These are phyloP conservation scores for Ammopiptanthus mongolicus DNA, from an alignment of 306 rosid genomes.

Conservation along the genomic window DNA sequence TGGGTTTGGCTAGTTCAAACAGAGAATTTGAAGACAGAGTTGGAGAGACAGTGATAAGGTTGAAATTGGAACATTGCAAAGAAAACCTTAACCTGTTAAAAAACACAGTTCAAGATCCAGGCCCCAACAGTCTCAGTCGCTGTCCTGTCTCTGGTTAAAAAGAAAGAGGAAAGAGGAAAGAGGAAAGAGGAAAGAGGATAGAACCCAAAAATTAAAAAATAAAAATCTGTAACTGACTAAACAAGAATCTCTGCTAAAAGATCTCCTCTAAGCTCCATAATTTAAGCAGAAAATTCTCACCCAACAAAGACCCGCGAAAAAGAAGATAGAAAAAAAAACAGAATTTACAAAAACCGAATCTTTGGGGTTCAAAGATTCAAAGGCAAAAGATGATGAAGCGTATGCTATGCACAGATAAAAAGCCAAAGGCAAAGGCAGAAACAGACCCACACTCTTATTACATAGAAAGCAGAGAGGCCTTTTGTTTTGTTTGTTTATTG, in stretches of 20 bases:
- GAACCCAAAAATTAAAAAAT: not conserved
- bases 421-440: not conserved
- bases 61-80: slow-evolving; percentile 7
- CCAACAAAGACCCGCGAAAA: not conserved
- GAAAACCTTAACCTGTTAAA: not conserved
- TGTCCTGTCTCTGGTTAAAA: slow-evolving; percentile 16
- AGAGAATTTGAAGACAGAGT: slow-evolving; percentile 12
- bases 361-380: slow-evolving; percentile 27
- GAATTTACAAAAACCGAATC: not conserved
- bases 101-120: slow-evolving; percentile 33
- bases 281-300: slow-evolving; percentile 1
- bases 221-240: slow-evolving; percentile 22
- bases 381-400: not conserved
- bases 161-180: not conserved
- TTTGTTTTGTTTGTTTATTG: slow-evolving; percentile 12
- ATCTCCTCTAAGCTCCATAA: slow-evolving; percentile 20
- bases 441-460: slow-evolving; percentile 1
- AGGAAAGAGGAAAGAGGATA: not conserved
- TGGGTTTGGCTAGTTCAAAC: not conserved
- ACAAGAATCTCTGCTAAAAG: slow-evolving; percentile 17
- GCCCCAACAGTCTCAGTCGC: slow-evolving; percentile 2
- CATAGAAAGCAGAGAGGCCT: slow-evolving; percentile 6
- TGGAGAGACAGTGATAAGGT: not conserved
- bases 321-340: not conserved
- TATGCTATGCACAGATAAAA: slow-evolving; percentile 39